phyloP scores from a whole-genome alignment of 306 rosid genomes.

The Quercus aquifolioides region DNA sequence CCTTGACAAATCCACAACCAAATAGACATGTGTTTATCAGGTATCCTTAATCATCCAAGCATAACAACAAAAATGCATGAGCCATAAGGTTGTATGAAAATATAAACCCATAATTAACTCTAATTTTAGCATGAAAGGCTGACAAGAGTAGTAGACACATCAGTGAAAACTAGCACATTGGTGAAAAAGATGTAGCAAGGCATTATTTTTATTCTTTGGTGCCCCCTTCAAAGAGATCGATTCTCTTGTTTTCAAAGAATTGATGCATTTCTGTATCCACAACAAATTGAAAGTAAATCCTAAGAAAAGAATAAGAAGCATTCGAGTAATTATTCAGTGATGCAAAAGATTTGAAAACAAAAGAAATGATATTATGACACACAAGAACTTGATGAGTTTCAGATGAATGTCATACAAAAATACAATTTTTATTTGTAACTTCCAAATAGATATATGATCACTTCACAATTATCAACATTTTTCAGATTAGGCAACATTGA shows the following conservation, averaged over 20 bases:
- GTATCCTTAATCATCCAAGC: too few relatives aligned
- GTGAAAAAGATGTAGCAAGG: slow-evolving; percentile 39
- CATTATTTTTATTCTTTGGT: slow-evolving; percentile 64
- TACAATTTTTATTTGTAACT: too few relatives aligned
- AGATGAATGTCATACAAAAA: too few relatives aligned
- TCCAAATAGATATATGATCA: too few relatives aligned
- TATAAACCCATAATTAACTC: too few relatives aligned
- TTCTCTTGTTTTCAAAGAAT: slow-evolving; percentile 65
- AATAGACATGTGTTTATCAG: too few relatives aligned
- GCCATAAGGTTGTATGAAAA: too few relatives aligned
- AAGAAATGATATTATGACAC: too few relatives aligned
- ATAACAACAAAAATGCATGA: too few relatives aligned
- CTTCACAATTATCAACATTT: too few relatives aligned
- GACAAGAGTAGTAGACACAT: neutral
- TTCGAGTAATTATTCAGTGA: neutral
- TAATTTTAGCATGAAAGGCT: neutral
- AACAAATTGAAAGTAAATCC: neutral
- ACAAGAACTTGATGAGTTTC: too few relatives aligned
- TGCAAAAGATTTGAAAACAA: neutral
- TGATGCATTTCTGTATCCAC: slow-evolving; percentile 54
- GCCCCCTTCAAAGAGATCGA: slow-evolving; percentile 87
- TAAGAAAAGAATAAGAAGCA: neutral
- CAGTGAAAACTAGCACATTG: neutral
- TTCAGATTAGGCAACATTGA: too few relatives aligned
- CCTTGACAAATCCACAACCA: neutral